Conservation (phyloP, 116 monocot species). For the Posidonia oceanica region DNA sequence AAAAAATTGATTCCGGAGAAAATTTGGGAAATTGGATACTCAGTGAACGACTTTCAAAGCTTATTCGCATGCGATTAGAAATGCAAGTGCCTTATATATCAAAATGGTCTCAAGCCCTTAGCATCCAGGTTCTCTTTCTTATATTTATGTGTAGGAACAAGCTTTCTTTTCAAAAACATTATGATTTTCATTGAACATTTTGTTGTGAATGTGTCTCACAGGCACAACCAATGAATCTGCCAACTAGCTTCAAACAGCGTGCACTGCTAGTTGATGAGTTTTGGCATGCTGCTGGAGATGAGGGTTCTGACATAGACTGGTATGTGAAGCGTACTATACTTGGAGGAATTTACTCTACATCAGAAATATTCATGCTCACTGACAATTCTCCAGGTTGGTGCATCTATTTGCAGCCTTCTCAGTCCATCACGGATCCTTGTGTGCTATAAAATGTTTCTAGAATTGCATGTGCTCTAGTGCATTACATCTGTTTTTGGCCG, state of each 20-base stretch:
- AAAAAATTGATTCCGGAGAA: conserved; percentile 40
- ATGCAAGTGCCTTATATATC: conserved; percentile 66
- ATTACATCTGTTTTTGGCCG: no score
- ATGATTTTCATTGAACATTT: background rate
- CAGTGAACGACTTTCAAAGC: conserved; percentile 54
- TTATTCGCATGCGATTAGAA: conserved; percentile 43
- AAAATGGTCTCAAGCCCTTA: conserved; percentile 78
- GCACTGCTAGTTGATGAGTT: conserved; percentile 87
- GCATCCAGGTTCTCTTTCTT: conserved; percentile 54
- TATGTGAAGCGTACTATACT: conserved; percentile 92
- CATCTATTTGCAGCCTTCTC: background rate
- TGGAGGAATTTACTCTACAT: conserved; percentile 88
- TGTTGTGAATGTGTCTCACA: conserved; percentile 11
- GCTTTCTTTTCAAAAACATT: background rate
- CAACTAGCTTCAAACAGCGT: conserved; percentile 78
- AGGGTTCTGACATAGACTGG: conserved; percentile 78
- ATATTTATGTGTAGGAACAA: background rate
- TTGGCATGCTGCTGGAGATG: conserved; percentile 82
- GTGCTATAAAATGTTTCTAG: no score
- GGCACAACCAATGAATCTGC: conserved; percentile 77
- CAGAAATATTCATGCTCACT: conserved; percentile 91
- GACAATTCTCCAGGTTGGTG: conserved; percentile 83
- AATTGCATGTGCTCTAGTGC: no score
- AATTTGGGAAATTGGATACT: conserved; percentile 34
- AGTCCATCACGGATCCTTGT: background rate